Conservation (phyloP, 148 eudicot genomes). For the Rhododendron ferrugineum region DNA sequence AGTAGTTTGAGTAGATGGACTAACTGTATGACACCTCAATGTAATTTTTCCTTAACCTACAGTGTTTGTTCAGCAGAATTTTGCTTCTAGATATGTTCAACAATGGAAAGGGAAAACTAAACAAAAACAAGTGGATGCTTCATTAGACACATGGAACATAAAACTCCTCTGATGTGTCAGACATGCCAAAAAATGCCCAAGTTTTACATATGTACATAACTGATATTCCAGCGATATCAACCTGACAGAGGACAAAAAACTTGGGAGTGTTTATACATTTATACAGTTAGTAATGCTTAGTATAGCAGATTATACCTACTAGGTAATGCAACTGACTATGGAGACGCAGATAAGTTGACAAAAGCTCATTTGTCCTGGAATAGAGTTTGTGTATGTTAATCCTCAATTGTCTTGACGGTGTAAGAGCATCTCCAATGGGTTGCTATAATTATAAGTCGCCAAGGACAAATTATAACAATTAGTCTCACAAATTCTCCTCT, state of each 20-base stretch:
- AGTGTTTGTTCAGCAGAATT: neutral
- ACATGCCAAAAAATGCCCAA: neutral
- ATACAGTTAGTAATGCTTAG: neutral
- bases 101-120: neutral
- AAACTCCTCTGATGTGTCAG: neutral
- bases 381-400: neutral
- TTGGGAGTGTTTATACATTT: neutral
- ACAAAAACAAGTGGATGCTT: neutral
- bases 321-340: neutral
- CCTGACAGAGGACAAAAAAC: neutral
- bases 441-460: neutral
- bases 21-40: neutral
- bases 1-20: neutral
- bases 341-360: neutral
- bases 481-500: neutral
- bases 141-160: neutral
- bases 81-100: neutral
- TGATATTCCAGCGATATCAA: neutral
- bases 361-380: neutral
- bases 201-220: neutral
- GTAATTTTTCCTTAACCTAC: neutral
- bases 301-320: neutral
- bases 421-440: neutral
- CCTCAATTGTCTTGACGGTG: neutral
- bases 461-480: neutral